Evolutionary conservation across 768 basidiomycete species (phyloP).

Genomic region (Aureoboletus auriporus): DNA sequence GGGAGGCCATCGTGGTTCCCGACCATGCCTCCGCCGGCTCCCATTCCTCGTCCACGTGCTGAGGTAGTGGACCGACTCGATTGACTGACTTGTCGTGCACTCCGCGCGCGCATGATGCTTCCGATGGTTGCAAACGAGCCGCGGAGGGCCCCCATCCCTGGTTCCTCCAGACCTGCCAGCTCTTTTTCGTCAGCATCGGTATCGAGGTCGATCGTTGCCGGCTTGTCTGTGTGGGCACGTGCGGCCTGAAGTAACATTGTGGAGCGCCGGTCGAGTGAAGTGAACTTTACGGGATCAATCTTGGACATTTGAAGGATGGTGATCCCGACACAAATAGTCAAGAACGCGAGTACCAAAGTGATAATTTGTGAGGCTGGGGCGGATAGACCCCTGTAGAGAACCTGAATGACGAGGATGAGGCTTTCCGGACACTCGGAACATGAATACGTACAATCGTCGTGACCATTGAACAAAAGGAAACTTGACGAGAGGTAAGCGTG

Average conservation of each 20-base stretch:
- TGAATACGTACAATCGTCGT: conserved; percentile 67
- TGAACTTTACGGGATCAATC: conserved; percentile 79
- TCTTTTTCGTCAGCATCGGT: conserved; percentile 61
- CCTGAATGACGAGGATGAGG: conserved; percentile 37
- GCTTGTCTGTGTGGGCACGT: conserved; percentile 58
- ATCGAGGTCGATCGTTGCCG: conserved; percentile 27
- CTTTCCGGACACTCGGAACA: background rate
- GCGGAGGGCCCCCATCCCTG: conserved; percentile 87
- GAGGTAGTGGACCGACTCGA: conserved; percentile 34
- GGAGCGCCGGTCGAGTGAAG: conserved; percentile 80
- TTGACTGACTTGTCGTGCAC: conserved; percentile 48
- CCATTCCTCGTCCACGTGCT: conserved; percentile 12
- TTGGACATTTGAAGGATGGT: conserved; percentile 94
- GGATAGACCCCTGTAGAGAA: conserved; percentile 87
- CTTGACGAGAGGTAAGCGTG: conserved; percentile 20
- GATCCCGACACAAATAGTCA: conserved; percentile 89
- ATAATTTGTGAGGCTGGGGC: conserved; percentile 76
- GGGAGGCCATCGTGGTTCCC: conserved; percentile 22
- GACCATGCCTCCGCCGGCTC: conserved; percentile 27
- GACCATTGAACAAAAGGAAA: conserved; percentile 81
- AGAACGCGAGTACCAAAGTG: conserved; percentile 88
- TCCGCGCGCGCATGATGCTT: conserved; percentile 77
- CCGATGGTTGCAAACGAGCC: conserved; percentile 91
- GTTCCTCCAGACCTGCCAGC: conserved; percentile 68
- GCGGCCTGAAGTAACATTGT: conserved; percentile 91